Conservation (phyloP, 352 stramenopile genomes). For the Phytophthora sojae region DNA sequence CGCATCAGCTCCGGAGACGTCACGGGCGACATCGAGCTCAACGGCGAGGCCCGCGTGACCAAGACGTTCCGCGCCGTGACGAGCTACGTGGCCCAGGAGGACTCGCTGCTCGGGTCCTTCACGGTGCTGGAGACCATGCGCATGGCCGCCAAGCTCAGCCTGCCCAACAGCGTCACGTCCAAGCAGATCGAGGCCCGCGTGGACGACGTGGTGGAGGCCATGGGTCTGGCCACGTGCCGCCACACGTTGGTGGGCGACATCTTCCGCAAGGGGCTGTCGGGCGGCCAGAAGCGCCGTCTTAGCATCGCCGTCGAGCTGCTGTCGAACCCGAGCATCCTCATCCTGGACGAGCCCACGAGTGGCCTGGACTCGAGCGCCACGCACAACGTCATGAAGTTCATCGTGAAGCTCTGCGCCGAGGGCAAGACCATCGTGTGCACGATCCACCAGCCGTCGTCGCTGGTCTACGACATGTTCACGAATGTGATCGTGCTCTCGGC, state of each 20-base stretch:
- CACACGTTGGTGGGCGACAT: too few relatives aligned
- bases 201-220: slow-evolving; percentile 53
- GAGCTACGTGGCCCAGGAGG: slow-evolving; percentile 75
- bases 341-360: slow-evolving; percentile 80
- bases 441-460: slow-evolving; percentile 90
- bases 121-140: slow-evolving; percentile 70
- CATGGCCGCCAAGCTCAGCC: slow-evolving; percentile 67
- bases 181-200: slow-evolving; percentile 46
- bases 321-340: slow-evolving; percentile 67
- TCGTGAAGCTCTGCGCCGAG: slow-evolving; percentile 37
- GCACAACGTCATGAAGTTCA: slow-evolving; percentile 58
- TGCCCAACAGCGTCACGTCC: slow-evolving; percentile 44
- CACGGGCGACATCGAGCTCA: slow-evolving; percentile 57
- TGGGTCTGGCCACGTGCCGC: slow-evolving; percentile 51
- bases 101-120: slow-evolving; percentile 73
- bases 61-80: slow-evolving; percentile 53
- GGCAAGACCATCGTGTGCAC: slow-evolving; percentile 84
- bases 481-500: slow-evolving; percentile 4
- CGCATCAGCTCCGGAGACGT: slow-evolving; percentile 58
- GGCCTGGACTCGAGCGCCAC: slow-evolving; percentile 58
- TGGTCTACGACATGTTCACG: too few relatives aligned
- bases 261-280: slow-evolving; percentile 75
- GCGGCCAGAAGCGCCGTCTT: slow-evolving; percentile 83
- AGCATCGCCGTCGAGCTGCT: slow-evolving; percentile 85
- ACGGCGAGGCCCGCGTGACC: slow-evolving; percentile 41